Base-by-base conservation (phyloP, 2,329 filamentous ascomycete species). In the Hymenoscyphus occultus region DNA sequence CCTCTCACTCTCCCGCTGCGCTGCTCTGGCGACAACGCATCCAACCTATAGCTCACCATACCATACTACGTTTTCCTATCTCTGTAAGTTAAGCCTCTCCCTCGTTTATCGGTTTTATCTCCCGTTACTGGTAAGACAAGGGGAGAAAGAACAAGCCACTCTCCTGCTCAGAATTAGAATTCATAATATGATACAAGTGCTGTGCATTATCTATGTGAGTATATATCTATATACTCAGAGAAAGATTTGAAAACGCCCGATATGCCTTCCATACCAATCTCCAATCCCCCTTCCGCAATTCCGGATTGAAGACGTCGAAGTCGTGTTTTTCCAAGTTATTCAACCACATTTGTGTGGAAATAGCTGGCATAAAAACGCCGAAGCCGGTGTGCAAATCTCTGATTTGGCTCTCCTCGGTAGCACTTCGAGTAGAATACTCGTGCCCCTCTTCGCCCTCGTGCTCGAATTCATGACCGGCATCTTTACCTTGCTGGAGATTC, bases 391-490 rank as follows among this genome's bases (percentile, higher is more conserved):
- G 84, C 1, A 89, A 77, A 62, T 90, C 86, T 28, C 80, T 77
- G 5, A 63, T 59, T 54, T 68, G 65, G 73, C 39, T 86, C 71
- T 67, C 83, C 77, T 61, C 71, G 72, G 56, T 68, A 62, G 75
- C 48, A 62, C 74, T 73, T 13, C 76, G 69, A 69, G 77, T 71
- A 19, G 74, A 67, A 69, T 87, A 85, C 2, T 80, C 74, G 71
- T 87, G 84, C 45, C 90, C 91, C 60, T 87, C 87, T 74, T 97
- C 92, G 39, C 87, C 86, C 67, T 90, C 84, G 74, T 97, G 91
- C 78, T 98, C 94, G 76, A 94, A 97, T 5, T 91, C 92, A 75
- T 97, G 94, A 0, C 90, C 92, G 0, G 91, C 86, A 59, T 87
- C 88, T 71, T 90, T 79, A 1, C 93, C 92, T 3, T 86, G 87